Conservation (phyloP, 2,329 filamentous ascomycete species). For the Dactylella cylindrospora region DNA sequence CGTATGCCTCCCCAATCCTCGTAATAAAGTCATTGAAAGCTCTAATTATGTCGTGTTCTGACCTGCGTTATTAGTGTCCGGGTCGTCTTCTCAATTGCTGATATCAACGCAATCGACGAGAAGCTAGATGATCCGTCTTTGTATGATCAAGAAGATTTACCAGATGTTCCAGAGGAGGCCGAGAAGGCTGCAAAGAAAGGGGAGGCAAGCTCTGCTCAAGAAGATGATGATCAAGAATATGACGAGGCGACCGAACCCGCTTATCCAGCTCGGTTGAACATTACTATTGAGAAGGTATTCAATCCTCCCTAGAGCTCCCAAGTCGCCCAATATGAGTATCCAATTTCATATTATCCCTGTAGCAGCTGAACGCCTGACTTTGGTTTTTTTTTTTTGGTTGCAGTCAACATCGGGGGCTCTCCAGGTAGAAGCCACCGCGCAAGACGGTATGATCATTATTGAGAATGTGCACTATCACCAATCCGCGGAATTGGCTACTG, state of each 20-base stretch:
- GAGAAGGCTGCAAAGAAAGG: conserved; percentile 56
- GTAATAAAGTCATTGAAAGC: conserved; percentile 51
- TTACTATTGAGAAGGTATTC: conserved; percentile 76
- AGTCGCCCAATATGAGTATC: no score
- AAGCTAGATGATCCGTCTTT: conserved; percentile 61
- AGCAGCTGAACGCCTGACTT: background rate
- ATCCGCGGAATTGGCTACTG: conserved; percentile 74
- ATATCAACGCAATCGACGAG: conserved; percentile 68
- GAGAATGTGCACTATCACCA: conserved; percentile 89
- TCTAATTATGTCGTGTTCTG: conserved; percentile 36
- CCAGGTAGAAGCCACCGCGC: conserved; percentile 79
- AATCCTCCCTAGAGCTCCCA: background rate
- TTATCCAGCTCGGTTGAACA: conserved; percentile 79
- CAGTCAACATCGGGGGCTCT: conserved; percentile 68
- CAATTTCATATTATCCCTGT: background rate
- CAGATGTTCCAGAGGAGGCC: conserved; percentile 53
- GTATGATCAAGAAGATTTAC: conserved; percentile 53
- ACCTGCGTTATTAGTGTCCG: conserved; percentile 62
- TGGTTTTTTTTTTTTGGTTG: conserved; percentile 55
- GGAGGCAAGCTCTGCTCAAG: conserved; percentile 62
- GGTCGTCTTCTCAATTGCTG: conserved; percentile 79
- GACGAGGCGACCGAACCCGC: conserved; percentile 60
- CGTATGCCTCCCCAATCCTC: conserved; percentile 57
- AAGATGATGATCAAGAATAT: conserved; percentile 59
- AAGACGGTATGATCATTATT: conserved; percentile 82